Conservation (phyloP, 352 stramenopile genomes). For the Aphanomyces astaci region DNA sequence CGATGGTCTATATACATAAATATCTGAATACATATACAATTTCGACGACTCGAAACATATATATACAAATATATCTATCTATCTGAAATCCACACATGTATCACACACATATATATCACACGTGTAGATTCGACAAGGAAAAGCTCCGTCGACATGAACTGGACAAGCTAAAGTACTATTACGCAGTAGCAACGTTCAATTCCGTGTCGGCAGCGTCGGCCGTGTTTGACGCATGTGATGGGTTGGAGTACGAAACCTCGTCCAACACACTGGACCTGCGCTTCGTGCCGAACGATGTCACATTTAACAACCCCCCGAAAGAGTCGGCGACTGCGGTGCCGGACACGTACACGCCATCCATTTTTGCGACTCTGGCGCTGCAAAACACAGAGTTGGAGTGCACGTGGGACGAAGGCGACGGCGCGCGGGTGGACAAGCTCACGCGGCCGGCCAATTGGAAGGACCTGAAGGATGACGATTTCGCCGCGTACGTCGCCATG, state of each 20-base stretch:
- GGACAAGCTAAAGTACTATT: constrained; percentile 98
- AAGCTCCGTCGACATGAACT: constrained; percentile 95
- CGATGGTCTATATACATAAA: too few relatives aligned
- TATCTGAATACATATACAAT: too few relatives aligned
- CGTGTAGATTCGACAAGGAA: constrained; percentile 85
- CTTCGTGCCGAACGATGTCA: constrained; percentile 89
- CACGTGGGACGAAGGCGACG: constrained; percentile 94
- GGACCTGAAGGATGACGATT: constrained; percentile 86
- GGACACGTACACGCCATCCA: constrained; percentile 90
- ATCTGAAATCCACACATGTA: too few relatives aligned
- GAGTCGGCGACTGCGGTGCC: constrained; percentile 75
- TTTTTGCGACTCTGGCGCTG: constrained; percentile 91
- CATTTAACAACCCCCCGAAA: constrained; percentile 84
- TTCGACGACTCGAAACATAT: too few relatives aligned
- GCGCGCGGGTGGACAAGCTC: constrained; percentile 80
- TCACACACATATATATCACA: too few relatives aligned
- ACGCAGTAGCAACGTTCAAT: constrained; percentile 93
- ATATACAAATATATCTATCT: too few relatives aligned
- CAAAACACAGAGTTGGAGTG: constrained; percentile 90
- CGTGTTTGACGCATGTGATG: constrained; percentile 94
- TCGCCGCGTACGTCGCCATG: constrained; percentile 88
- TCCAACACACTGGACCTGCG: constrained; percentile 92
- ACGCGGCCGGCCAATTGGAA: constrained; percentile 72
- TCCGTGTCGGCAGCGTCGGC: constrained; percentile 83
- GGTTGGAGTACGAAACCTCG: constrained; percentile 96